These are phyloP conservation scores for Hypoxylon rubiginosum DNA, from an alignment of 2,329 filamentous ascomycete species.

Conservation along the genomic window DNA sequence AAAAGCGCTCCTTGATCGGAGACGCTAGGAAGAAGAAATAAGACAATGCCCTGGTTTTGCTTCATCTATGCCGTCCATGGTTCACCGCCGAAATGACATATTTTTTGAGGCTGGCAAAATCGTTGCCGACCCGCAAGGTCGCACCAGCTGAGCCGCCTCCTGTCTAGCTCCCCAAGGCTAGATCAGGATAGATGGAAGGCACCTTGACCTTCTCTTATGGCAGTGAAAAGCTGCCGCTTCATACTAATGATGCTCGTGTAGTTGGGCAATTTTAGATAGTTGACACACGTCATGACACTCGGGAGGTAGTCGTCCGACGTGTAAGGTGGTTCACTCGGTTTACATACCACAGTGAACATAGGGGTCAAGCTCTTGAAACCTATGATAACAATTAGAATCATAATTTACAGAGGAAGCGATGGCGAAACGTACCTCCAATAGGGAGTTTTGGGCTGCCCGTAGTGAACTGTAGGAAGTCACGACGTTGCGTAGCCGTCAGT, in stretches of 20 bases:
- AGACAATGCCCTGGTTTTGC: constrained; percentile 35
- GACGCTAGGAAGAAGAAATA: constrained; percentile 31
- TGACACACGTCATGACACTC: constrained; percentile 99
- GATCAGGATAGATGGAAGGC: constrained; percentile 92
- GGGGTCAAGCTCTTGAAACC: constrained; percentile 97
- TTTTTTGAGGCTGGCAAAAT: neutral
- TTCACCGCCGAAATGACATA: constrained; percentile 21
- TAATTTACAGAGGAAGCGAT: constrained; percentile 10
- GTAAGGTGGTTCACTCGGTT: constrained; percentile 95
- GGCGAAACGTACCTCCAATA: constrained; percentile 82
- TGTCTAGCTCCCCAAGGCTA: neutral
- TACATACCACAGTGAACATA: constrained; percentile 99
- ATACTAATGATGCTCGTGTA: constrained; percentile 86
- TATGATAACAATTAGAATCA: constrained; percentile 59
- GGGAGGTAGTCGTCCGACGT: constrained; percentile 98
- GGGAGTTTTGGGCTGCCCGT: constrained; percentile 98
- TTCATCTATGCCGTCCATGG: constrained; percentile 34
- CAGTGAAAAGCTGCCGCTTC: constrained; percentile 82
- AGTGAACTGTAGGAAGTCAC: constrained; percentile 97
- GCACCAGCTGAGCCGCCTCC: constrained; percentile 16
- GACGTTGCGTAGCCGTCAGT: constrained; percentile 78
- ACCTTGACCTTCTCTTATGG: constrained; percentile 95
- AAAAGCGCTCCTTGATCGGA: constrained; percentile 24
- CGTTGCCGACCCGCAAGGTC: neutral
- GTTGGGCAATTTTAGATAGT: constrained; percentile 97